Conservation (phyloP, 2,329 filamentous ascomycete species). For the Thelonectria blattea region DNA sequence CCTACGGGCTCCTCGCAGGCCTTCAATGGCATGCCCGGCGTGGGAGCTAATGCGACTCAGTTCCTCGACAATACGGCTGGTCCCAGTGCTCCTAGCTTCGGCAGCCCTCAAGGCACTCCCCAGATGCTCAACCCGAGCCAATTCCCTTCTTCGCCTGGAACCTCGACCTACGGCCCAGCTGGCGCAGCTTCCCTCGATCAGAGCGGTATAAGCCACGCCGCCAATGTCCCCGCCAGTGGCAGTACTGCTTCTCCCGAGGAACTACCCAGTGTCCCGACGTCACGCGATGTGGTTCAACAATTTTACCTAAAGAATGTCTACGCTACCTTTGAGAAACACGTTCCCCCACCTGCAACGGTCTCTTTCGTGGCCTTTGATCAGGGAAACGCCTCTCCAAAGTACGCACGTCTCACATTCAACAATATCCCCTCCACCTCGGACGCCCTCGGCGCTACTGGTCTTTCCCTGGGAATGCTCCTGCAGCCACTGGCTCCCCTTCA, state of each 20-base stretch:
- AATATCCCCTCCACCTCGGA: slow-evolving; percentile 87
- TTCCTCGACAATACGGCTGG: slow-evolving; percentile 46
- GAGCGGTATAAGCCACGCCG: slow-evolving; percentile 39
- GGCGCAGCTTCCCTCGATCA: slow-evolving; percentile 36
- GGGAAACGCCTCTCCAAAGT: slow-evolving; percentile 95
- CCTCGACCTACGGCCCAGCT: slow-evolving; percentile 47
- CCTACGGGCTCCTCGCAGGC: slow-evolving; percentile 70
- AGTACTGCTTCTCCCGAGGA: slow-evolving; percentile 84
- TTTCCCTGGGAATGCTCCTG: slow-evolving; percentile 86
- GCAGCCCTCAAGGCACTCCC: slow-evolving; percentile 52
- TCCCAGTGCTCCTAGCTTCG: slow-evolving; percentile 39
- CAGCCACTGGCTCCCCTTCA: slow-evolving; percentile 87
- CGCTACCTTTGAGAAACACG: slow-evolving; percentile 92
- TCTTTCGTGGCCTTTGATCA: slow-evolving; percentile 96
- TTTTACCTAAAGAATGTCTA: slow-evolving; percentile 89
- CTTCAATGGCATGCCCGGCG: slow-evolving; percentile 71
- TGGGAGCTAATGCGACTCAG: slow-evolving; percentile 54
- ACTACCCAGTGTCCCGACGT: slow-evolving; percentile 86
- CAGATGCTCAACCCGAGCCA: slow-evolving; percentile 53
- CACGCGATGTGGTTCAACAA: slow-evolving; percentile 80
- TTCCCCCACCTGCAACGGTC: slow-evolving; percentile 85
- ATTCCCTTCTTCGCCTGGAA: slow-evolving; percentile 66
- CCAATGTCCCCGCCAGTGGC: slow-evolving; percentile 43
- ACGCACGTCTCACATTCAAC: slow-evolving; percentile 88
- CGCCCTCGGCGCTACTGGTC: slow-evolving; percentile 76